phyloP scores from a whole-genome alignment of 1,284 basidiomycete species.

The Ceratobasidium sp. region DNA sequence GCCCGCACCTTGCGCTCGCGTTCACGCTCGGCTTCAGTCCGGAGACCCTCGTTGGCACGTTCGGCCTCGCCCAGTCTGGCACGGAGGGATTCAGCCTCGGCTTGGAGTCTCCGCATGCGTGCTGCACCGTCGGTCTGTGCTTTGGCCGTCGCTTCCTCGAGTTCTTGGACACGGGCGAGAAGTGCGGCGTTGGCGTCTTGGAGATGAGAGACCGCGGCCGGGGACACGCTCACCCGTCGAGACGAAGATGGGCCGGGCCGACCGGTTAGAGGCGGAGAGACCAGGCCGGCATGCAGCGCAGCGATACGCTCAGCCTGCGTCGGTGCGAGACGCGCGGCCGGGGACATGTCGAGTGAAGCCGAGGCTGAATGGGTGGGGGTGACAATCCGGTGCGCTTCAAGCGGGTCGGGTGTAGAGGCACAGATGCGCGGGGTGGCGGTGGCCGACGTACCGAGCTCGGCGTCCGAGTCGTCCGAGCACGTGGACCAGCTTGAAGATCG shows the following conservation, averaged over 20 bases:
- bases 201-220: conserved; percentile 16
- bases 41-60: conserved; percentile 23
- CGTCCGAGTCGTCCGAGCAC: conserved; percentile 17
- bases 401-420: neutral
- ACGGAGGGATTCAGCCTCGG: conserved; percentile 21
- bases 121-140: conserved; percentile 24
- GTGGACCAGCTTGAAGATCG: conserved; percentile 32
- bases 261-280: neutral
- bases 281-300: conserved; percentile 15
- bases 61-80: conserved; percentile 23
- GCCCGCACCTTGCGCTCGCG: conserved; percentile 4
- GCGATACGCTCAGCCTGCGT: conserved; percentile 31
- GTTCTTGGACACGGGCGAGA: conserved; percentile 25
- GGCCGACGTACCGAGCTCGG: neutral
- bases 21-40: conserved; percentile 20
- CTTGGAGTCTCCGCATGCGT: conserved; percentile 24
- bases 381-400: conserved; percentile 10
- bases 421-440: neutral
- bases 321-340: conserved; percentile 12
- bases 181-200: conserved; percentile 33
- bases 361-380: conserved; percentile 10
- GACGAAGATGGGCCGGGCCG: neutral
- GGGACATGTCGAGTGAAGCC: conserved; percentile 4
- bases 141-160: conserved; percentile 30
- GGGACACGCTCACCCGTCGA: conserved; percentile 16